Conservation (phyloP, 2,329 filamentous ascomycete species). For the Fusarium nurragi region DNA sequence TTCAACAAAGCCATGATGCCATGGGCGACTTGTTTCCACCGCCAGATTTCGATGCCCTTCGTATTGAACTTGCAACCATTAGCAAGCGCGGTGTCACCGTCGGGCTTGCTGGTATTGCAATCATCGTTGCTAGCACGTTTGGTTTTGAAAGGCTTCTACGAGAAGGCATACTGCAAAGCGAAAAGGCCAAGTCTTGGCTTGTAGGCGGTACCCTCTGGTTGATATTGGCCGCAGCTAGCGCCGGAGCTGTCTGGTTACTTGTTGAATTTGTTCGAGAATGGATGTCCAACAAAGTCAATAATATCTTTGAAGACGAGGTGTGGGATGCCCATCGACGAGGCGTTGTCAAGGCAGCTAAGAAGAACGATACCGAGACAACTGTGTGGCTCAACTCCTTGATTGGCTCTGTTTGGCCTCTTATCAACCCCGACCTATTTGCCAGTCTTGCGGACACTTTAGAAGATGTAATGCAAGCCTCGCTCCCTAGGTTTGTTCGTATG, state of each 20-base stretch:
- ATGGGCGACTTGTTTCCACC: conserved; percentile 59
- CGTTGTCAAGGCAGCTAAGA: conserved; percentile 53
- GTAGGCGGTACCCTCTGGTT: conserved; percentile 41
- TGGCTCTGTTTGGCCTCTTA: conserved; percentile 74
- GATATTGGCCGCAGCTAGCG: conserved; percentile 42
- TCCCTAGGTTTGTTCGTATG: conserved; percentile 76
- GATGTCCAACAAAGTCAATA: conserved; percentile 68
- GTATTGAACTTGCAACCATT: conserved; percentile 46
- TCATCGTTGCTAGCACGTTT: conserved; percentile 45
- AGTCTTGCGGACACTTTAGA: conserved; percentile 76
- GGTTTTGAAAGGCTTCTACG: conserved; percentile 37
- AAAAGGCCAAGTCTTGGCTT: conserved; percentile 24
- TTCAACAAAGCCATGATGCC: conserved; percentile 53
- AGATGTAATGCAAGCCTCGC: conserved; percentile 81
- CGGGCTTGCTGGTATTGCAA: conserved; percentile 49
- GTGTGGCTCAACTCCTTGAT: conserved; percentile 78
- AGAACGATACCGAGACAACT: conserved; percentile 68
- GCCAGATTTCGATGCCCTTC: conserved; percentile 57
- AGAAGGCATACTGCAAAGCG: conserved; percentile 9
- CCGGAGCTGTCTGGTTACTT: conserved; percentile 47
- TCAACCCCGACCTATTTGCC: conserved; percentile 79
- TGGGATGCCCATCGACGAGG: conserved; percentile 72
- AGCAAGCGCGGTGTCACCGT: conserved; percentile 50
- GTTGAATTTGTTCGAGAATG: conserved; percentile 64
- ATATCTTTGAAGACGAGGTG: conserved; percentile 73